Evolutionary conservation across 1,284 basidiomycete species (phyloP), one percentile per base, ranked within the genome.

Genomic region (Cutaneotrichosporon sp.): DNA sequence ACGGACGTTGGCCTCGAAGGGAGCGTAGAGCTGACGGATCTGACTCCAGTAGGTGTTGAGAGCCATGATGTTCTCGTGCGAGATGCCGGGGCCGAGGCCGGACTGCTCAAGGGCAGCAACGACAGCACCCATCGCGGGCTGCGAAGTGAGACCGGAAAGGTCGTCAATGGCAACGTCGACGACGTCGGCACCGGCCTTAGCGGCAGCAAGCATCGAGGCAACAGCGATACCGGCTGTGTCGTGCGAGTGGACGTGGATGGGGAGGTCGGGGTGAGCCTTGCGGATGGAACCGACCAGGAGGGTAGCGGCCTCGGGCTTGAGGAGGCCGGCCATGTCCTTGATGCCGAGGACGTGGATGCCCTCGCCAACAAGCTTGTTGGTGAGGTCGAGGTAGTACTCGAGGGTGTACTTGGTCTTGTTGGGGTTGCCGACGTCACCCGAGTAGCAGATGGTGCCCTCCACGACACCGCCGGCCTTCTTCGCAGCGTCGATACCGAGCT

Each of bases 391-490:
- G 78, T 99, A 99, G 80, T 99, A 99, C 71, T 97, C 79, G 49
- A 99, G 81, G 24, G 94, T 97, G 79, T 99, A 99, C 79, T 99
- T 99, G 64, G 82, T 92, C 79, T 93, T 91, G 76, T 88, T 92
- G 53, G 90, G 87, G 78, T 85, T 89, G 48, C 92, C 94, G 47
- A 97, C 88, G 74, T 99, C 96, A 62, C 96, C 96, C 63, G 90
- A 94, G 81, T 99, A 99, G 80, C 96, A 99, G 67, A 99, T 92
- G 60, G 92, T 93, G 43, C 90, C 96, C 75, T 97, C 92, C 55
- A 87, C 86, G 48, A 99, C 96, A 82, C 96, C 96, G 54, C 96
- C 96, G 34, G 96, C 96, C 77, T 96, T 97, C 85, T 98, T 98
- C 61, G 96, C 96, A 32, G 96, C 96, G 72, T 98, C 94, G 64